Evolutionary conservation across 2,329 filamentous ascomycete species (phyloP), one percentile per base, ranked within the genome.

Genomic region (Pseudogymnoascus sp.): DNA sequence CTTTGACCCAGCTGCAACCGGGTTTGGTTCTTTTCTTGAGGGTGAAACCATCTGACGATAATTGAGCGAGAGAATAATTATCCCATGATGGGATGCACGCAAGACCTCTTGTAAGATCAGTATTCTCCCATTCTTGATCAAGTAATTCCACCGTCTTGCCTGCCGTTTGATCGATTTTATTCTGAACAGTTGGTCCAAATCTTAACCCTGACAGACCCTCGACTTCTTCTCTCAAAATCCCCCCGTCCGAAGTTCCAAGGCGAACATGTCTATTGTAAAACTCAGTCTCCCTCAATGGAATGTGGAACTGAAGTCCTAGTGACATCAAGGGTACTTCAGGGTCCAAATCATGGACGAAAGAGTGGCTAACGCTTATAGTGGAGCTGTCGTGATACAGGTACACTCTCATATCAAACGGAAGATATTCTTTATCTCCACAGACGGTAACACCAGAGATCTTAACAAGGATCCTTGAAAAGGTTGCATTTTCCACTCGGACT

Each of bases 21-120:
- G 74, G 65, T 66, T 84, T 81, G 2, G 82, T 86, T 39, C 83
- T 72, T 71, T 86, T 86, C 70, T 80, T 80, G 16, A 86, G 69
- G 0, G 76, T 83, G 66, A 84, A 87, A 0, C 83, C 84, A 43
- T 86, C 83, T 0, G 83, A 72, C 0, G 82, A 85, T 0, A 84
- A 72, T 65, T 87, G 84, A 0, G 73, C 74, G 11, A 87, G 71
- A n/a, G 74, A 77, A 67, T 80, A 87, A 64, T 84, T 81, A 60
- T 76, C 79, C 81, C 82, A 87, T 0, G 75, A 70, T 0, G 82
- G 83, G 54, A 86, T 77, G 79, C 80, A 86, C 2, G 58, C 9
- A 14, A 60, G 47, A 16, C 58, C 58, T 22, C 11, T 60, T 16
- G 32, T 22, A 34, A 60, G 58, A 35, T 38, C 34, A 11, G 39